Base-by-base conservation (phyloP, 768 basidiomycete genomes). In the Lepiota brunneoincarnata region DNA sequence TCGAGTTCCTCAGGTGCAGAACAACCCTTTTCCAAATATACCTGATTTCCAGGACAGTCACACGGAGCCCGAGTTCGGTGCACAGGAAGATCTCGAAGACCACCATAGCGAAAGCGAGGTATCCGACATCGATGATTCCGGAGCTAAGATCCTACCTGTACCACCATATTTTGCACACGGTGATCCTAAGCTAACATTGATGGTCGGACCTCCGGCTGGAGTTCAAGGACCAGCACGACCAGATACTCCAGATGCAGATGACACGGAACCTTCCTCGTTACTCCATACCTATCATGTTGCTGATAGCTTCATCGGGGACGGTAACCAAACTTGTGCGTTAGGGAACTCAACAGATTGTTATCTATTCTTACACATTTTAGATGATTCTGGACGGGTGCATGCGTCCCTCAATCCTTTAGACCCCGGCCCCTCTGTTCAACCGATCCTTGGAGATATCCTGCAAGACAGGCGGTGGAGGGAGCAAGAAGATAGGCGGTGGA, bases 51-150 rank as follows among this genome's bases (percentile, higher is more conserved):
- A 47, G 12, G 31, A 20, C 7, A 34, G 35, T 34, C 18, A 15
- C 34, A 24, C 11, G 2, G 37, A 24, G n/a, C 31, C 3, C 31
- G 31, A 31, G 4, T 31, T 9, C 31, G 31, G 7, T 31, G 31
- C 6, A 28, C 37, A 38, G 26, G 36, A 38, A 18, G 44, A 39
- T 7, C 24, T 41, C 11, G 36, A 23, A 2, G 49, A 47, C 9
- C 24, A 39, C 10, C 44, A 38, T 17, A 54, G 52, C 17, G 44
- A 54, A 45, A 24, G 36, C 21, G 34, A 35, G 15, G 23, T 36
- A 31, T 54, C 52, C 10, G 52, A 54, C 36, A 54, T 54, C 18
- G 44, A 46, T 42, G 53, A 54, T 15, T 39, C 45, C 15, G 53
- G 53, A 54, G 31, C 20, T 6, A 40, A 24, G 15, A 54, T 48